These are phyloP conservation scores for Phytophthora idaei DNA, from an alignment of 352 stramenopile genomes.

Conservation along the genomic window DNA sequence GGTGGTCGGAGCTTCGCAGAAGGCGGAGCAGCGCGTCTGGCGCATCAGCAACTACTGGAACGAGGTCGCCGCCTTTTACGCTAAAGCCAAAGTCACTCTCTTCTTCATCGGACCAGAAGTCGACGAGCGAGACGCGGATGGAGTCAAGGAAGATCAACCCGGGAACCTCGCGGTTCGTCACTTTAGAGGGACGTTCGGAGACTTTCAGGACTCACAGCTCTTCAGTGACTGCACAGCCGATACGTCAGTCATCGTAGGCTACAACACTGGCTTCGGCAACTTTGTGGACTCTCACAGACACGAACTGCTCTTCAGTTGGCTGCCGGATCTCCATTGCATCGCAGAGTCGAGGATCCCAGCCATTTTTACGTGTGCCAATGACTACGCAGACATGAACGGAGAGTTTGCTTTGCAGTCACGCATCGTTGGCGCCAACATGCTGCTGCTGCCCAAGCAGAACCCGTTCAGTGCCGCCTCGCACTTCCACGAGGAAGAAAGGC, in stretches of 20 bases:
- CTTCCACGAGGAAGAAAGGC: constrained; percentile 72
- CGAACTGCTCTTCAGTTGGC: constrained; percentile 74
- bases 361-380: constrained; percentile 80
- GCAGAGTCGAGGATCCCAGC: constrained; percentile 54
- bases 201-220: constrained; percentile 46
- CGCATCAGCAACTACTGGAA: constrained; percentile 72
- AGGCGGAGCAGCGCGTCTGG: constrained; percentile 77
- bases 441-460: constrained; percentile 71
- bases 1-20: constrained; percentile 65
- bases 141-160: constrained; percentile 7
- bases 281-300: constrained; percentile 63
- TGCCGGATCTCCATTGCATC: constrained; percentile 66
- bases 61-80: constrained; percentile 53
- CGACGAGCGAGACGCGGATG: constrained; percentile 17
- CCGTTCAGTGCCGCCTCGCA: constrained; percentile 75
- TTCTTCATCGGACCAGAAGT: constrained; percentile 75
- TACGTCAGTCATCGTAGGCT: constrained; percentile 67
- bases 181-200: constrained; percentile 55
- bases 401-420: constrained; percentile 77
- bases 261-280: constrained; percentile 83
- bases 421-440: constrained; percentile 64
- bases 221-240: constrained; percentile 36
- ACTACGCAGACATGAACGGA: constrained; percentile 81
- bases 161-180: constrained; percentile 41
- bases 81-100: constrained; percentile 40